These are phyloP conservation scores for sorghum (Sorghum bicolor) DNA, from an alignment of 176 grass and related monocot genomes.

Conservation along the genomic window DNA sequence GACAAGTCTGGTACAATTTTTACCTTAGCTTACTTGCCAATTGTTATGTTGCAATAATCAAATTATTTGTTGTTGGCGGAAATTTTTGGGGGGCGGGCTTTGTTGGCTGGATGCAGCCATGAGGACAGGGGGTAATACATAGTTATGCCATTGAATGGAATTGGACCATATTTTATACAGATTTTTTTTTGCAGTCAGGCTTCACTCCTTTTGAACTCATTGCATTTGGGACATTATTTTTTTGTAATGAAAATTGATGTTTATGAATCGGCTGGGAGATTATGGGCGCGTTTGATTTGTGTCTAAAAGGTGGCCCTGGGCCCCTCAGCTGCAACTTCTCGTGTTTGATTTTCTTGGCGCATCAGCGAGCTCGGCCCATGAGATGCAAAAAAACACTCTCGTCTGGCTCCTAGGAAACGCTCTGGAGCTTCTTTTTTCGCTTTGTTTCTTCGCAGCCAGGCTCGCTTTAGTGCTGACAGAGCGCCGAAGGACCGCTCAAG, in stretches of 20 bases:
- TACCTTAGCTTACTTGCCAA: slow-evolving; percentile 40
- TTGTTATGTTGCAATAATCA: slow-evolving; percentile 38
- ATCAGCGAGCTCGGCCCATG: too few species aligned
- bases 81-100: slow-evolving; percentile 25
- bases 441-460: too few species aligned
- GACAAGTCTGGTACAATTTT: slow-evolving; percentile 30
- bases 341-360: too few species aligned
- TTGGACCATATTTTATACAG: slow-evolving; percentile 4
- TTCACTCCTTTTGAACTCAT: not conserved
- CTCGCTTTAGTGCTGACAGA: too few species aligned
- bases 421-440: too few species aligned
- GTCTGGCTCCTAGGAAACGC: too few species aligned
- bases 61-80: slow-evolving; percentile 39
- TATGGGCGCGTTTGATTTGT: too few species aligned
- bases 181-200: not conserved
- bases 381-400: too few species aligned
- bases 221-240: not conserved
- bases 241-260: not conserved
- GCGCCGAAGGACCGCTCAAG: too few species aligned
- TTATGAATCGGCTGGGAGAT: not conserved
- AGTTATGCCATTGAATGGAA: slow-evolving; percentile 30
- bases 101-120: slow-evolving; percentile 22
- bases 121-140: slow-evolving; percentile 18
- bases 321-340: too few species aligned
- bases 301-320: too few species aligned